Evolutionary conservation across 2,329 filamentous ascomycete species (phyloP).

Genomic region (Cladophialophora yegresii): DNA sequence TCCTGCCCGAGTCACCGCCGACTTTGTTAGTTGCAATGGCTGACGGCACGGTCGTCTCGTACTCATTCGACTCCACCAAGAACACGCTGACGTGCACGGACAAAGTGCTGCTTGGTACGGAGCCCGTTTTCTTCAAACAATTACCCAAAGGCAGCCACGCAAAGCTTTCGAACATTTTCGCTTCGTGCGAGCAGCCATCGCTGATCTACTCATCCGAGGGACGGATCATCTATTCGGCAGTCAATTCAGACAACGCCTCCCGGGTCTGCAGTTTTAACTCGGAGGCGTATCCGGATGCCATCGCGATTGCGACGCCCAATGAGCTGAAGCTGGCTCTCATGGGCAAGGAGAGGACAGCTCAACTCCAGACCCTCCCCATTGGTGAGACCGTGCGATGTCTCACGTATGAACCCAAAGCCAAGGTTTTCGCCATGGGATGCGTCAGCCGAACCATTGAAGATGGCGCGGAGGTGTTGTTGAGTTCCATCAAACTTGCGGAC

Average conservation of each 20-base stretch:
- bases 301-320: constrained; percentile 75
- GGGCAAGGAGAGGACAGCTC: constrained; percentile 81
- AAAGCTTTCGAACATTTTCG: constrained; percentile 77
- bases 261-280: constrained; percentile 81
- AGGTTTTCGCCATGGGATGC: constrained; percentile 83
- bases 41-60: constrained; percentile 87
- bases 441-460: constrained; percentile 71
- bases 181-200: constrained; percentile 90
- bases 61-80: constrained; percentile 65
- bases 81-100: constrained; percentile 71
- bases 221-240: constrained; percentile 86
- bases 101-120: constrained; percentile 80
- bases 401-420: constrained; percentile 76
- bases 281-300: constrained; percentile 74
- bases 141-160: constrained; percentile 63
- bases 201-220: constrained; percentile 89
- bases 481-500: constrained; percentile 85
- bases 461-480: constrained; percentile 73
- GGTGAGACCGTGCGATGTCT: constrained; percentile 82
- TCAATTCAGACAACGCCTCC: constrained; percentile 82
- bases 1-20: constrained; percentile 66
- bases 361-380: constrained; percentile 78
- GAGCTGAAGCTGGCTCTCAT: constrained; percentile 78
- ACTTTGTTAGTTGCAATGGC: constrained; percentile 89
- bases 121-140: constrained; percentile 77